These are phyloP conservation scores for Candida ovalis DNA, from an alignment of 805 yeast genomes.

Conservation along the genomic window DNA sequence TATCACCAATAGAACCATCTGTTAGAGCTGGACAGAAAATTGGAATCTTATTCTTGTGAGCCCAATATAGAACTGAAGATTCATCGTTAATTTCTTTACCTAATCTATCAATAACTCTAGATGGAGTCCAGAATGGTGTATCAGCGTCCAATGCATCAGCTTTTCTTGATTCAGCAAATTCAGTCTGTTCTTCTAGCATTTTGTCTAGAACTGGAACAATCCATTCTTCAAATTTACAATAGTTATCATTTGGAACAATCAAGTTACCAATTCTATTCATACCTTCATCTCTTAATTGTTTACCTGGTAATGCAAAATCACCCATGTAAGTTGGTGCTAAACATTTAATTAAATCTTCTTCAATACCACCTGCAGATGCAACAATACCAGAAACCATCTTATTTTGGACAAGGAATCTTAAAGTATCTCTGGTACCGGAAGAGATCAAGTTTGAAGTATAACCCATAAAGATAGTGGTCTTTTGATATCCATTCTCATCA, in stretches of 20 bases:
- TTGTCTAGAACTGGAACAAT: conserved; percentile 89
- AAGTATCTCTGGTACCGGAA: conserved; percentile 88
- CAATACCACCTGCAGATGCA: conserved; percentile 97
- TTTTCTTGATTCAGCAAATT: conserved; percentile 51
- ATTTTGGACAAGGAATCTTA: conserved; percentile 85
- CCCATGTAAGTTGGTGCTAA: conserved; percentile 96
- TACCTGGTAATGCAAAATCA: conserved; percentile 80
- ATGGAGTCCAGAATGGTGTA: conserved; percentile 88
- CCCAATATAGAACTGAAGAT: conserved; percentile 93
- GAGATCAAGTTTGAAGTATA: conserved; percentile 95
- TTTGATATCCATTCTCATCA: conserved; percentile 74
- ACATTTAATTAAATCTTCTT: conserved; percentile 95
- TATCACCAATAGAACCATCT: conserved; percentile 98
- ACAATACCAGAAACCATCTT: conserved; percentile 94
- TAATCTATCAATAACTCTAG: conserved; percentile 82
- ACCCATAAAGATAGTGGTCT: conserved; percentile 90
- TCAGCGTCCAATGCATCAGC: conserved; percentile 59
- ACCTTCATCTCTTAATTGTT: conserved; percentile 84
- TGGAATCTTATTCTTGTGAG: conserved; percentile 94
- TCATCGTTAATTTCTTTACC: conserved; percentile 97
- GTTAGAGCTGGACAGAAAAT: conserved; percentile 96
- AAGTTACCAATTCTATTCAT: conserved; percentile 97
- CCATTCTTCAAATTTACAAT: conserved; percentile 98
- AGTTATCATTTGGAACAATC: conserved; percentile 96
- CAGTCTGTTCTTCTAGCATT: conserved; percentile 86